Conservation (phyloP, 148 eudicot species). For the Beta vulgaris region DNA sequence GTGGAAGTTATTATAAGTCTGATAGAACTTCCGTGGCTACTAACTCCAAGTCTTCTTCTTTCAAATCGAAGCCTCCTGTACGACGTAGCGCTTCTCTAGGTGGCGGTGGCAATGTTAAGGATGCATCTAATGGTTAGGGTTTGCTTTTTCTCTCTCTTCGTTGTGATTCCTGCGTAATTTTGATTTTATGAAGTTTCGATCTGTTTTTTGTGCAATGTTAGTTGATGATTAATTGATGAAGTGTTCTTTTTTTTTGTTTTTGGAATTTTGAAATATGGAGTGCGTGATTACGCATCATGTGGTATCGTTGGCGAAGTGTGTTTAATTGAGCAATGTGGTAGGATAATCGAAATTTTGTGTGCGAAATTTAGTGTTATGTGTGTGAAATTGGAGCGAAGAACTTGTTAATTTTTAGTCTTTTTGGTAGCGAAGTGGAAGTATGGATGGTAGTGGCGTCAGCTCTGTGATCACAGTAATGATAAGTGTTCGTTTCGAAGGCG, state of each 20-base stretch:
- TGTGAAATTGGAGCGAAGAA: neutral
- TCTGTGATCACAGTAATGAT: neutral
- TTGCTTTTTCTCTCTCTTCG: neutral
- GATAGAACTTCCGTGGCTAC: constrained; percentile 34
- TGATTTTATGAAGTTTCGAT: neutral
- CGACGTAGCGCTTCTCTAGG: constrained; percentile 61
- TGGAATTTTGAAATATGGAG: neutral
- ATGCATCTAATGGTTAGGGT: constrained; percentile 23
- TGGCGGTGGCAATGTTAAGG: constrained; percentile 36
- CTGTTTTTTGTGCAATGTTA: neutral
- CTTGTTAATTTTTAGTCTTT: too few relatives aligned
- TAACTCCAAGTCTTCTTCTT: constrained; percentile 50
- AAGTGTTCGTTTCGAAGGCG: neutral
- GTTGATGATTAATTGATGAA: neutral
- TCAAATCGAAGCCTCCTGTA: constrained; percentile 56
- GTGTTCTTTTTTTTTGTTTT: neutral
- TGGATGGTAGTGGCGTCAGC: neutral
- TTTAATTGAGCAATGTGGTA: neutral
- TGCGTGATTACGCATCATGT: neutral
- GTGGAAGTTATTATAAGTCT: constrained; percentile 24
- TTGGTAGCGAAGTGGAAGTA: neutral
- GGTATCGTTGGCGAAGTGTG: neutral
- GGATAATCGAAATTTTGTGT: neutral
- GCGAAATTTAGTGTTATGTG: neutral
- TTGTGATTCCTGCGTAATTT: neutral